Evolutionary conservation across 2,329 filamentous ascomycete genomes (phyloP).

Genomic region (Didymella pomorum): DNA sequence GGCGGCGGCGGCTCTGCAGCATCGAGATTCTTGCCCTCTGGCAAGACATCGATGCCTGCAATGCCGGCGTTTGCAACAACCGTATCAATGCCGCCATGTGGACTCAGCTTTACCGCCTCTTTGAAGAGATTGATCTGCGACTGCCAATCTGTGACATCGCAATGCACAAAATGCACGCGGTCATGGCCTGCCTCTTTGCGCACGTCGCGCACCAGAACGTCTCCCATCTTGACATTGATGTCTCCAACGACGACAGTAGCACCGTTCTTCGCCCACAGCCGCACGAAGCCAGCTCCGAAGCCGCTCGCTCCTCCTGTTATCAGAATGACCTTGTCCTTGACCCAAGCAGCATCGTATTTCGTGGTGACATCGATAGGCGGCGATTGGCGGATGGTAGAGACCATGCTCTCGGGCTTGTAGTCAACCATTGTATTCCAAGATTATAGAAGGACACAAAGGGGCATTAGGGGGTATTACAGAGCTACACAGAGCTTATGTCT

Average conservation of each 20-base stretch:
- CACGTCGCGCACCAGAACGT: slow-evolving; percentile 63
- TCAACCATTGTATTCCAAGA: slow-evolving; percentile 30
- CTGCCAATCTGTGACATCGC: slow-evolving; percentile 72
- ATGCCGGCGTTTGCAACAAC: slow-evolving; percentile 75
- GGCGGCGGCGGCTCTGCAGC: slow-evolving; percentile 59
- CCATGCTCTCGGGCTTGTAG: slow-evolving; percentile 32
- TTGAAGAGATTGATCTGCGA: slow-evolving; percentile 71
- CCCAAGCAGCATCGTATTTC: slow-evolving; percentile 48
- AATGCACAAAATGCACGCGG: slow-evolving; percentile 65
- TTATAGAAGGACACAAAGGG: background rate
- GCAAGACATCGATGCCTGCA: slow-evolving; percentile 56
- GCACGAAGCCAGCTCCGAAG: slow-evolving; percentile 51
- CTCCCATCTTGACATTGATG: slow-evolving; percentile 63
- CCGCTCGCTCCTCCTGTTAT: slow-evolving; percentile 53
- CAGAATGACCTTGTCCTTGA: slow-evolving; percentile 49
- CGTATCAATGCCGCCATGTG: slow-evolving; percentile 64
- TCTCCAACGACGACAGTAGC: slow-evolving; percentile 71
- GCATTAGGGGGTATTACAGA: background rate
- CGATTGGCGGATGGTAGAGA: slow-evolving; percentile 44
- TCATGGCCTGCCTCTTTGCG: slow-evolving; percentile 53
- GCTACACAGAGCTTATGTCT: slow-evolving; percentile 1
- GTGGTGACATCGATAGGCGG: slow-evolving; percentile 49
- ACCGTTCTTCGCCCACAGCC: slow-evolving; percentile 49
- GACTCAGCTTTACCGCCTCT: slow-evolving; percentile 62
- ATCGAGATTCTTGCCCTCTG: slow-evolving; percentile 57